Evolutionary conservation across 1,139 yeast species (phyloP), one percentile per base, ranked within the genome.

Genomic region (Wickerhamiella infanticola): DNA sequence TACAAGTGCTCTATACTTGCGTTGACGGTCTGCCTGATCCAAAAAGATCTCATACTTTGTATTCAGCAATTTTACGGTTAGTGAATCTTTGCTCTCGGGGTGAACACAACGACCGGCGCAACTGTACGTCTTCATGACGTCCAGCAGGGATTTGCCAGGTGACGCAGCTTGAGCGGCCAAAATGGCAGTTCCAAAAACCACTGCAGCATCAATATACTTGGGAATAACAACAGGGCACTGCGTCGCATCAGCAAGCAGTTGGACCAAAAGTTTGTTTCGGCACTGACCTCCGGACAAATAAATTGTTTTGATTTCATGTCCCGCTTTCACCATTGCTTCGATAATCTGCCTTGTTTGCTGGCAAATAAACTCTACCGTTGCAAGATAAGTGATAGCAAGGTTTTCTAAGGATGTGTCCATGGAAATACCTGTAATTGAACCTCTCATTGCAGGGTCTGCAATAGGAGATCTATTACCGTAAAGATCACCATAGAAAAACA

Each of bases 231-330:
- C 77, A n/a, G 96, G 94, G 65, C 81, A 70, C 3, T 94, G 94
- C 0, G 96, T 85, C 59, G 94, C 82, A 56, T 90, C 94, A 2
- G 97, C 95, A 63, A 90, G 72, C 51, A 88, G 68, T 66, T 94
- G 74, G 78, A 93, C 86, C 52, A 90, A 70, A 52, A 90, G 68
- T 23, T 85, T 81, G 63, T 90, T 90, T 61, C 96, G 76, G 64
- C 96, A 86, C 64, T 90, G 98, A 29, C 98, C 97, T 47, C 98
- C 98, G 54, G 94, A 80, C 78, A 90, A 79, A 65, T 80, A 90
- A 51, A 90, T 78, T 42, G 85, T 74, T 37, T 73, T 68, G 52
- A 90, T 75, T 24, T 69, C 56, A 66, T 88, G 95, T 4, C 98
- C 98, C 3, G 81, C 70, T 46, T 71, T 66, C 56, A 77, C 79